Evolutionary conservation across 2,329 filamentous ascomycete genomes (phyloP).

Genomic region (Aureobasidium lini): DNA sequence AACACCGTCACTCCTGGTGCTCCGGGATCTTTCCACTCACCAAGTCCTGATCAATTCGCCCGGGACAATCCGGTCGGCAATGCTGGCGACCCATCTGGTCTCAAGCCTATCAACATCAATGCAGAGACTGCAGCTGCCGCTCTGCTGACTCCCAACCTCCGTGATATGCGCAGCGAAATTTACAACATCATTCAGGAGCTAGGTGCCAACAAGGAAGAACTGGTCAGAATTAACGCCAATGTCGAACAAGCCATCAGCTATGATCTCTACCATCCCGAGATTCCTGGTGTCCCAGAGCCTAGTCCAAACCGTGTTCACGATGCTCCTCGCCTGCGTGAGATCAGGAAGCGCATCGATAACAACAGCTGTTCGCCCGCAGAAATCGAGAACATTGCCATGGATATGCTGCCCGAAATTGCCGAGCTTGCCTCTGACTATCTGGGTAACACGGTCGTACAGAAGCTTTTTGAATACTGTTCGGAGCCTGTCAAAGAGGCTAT

Average conservation of each 20-base stretch:
- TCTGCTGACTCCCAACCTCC: conserved; percentile 63
- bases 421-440: conserved; percentile 94
- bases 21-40: conserved; percentile 80
- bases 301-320: conserved; percentile 85
- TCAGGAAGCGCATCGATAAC: conserved; percentile 96
- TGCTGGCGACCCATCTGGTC: conserved; percentile 31
- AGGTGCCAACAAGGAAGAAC: conserved; percentile 74
- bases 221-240: conserved; percentile 60
- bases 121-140: conserved; percentile 44
- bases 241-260: conserved; percentile 73
- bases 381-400: conserved; percentile 83
- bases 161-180: conserved; percentile 76
- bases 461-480: conserved; percentile 93
- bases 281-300: conserved; percentile 81
- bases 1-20: conserved; percentile 81
- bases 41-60: conserved; percentile 77
- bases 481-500: conserved; percentile 86
- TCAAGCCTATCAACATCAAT: conserved; percentile 27
- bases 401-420: conserved; percentile 94
- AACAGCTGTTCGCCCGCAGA: conserved; percentile 77
- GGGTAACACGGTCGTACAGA: conserved; percentile 98
- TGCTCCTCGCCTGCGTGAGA: conserved; percentile 88
- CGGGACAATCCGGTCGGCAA: conserved; percentile 40
- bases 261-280: conserved; percentile 67
- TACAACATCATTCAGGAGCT: conserved; percentile 80